Evolutionary conservation across 345 rosid genomes (phyloP), one percentile per base, ranked within the genome.

Genomic region (Eucalyptus pauciflora): DNA sequence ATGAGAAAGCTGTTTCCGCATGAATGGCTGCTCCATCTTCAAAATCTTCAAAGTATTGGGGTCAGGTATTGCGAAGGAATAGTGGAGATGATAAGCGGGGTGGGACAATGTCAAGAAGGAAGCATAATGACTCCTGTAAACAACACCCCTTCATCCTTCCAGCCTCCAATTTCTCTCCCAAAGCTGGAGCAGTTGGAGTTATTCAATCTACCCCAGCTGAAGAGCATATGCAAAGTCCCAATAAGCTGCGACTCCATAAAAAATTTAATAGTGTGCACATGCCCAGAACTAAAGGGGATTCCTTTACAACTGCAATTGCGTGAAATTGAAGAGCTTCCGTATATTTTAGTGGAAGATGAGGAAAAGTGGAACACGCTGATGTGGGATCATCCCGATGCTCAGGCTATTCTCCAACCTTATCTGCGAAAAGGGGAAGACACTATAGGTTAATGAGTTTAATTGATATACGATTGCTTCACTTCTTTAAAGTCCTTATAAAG

Each of bases 221-320:
- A 87, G 50, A 58, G 50, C 67, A 22, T 87, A 60, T 10, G 27
- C 24, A 3, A 13, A 10, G 18, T 17, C 79, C 81, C 50, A 10
- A 37, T 83, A 46, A 56, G 27, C n/a, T 89, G 89, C 29, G 37
- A 41, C 76, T 86, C 88, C 80, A 85, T 91, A 2, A 15, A 86
- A 13, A 1, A 4, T 1, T 41, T 92, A 24, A 0, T 0, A 0
- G 86, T 88, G 22, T 0, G 0, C 3, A 0, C 10, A 2, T 90
- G 92, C 67, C 86, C 43, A 7, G 43, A 86, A 69, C 86, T 92
- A 15, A 85, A 87, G 64, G 0, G 10, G 20, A 67, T 62, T 62
- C 69, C 33, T 62, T 27, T 62, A 5, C 33, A 62, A 6, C 7
- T 6, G 17, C 1, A 9, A 29, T 29, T 62, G 5, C 0, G 33